phyloP scores from a whole-genome alignment of 495 filamentous ascomycete genomes.

The Pseudoneurospora amorphoporcata region DNA sequence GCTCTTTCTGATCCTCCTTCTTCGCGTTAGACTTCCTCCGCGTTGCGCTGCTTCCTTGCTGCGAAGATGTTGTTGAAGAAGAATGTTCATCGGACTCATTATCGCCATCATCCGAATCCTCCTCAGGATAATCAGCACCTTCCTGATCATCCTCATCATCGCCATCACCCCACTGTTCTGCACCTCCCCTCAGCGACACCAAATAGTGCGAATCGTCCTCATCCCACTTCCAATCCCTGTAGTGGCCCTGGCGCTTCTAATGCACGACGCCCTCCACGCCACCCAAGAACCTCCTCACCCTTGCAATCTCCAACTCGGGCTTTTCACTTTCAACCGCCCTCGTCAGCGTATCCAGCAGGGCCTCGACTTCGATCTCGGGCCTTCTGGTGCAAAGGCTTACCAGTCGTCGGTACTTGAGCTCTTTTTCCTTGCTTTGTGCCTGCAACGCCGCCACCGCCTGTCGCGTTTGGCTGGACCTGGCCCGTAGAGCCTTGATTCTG shows the following conservation, averaged over 20 bases:
- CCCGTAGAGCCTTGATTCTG: constrained; percentile 37
- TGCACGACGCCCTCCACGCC: constrained; percentile 48
- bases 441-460: constrained; percentile 47
- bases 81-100: not conserved
- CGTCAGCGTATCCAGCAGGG: constrained; percentile 48
- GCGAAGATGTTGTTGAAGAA: not conserved
- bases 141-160: not conserved
- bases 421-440: constrained; percentile 52
- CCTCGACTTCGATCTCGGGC: constrained; percentile 52
- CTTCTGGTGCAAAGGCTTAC: constrained; percentile 60
- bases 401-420: constrained; percentile 58
- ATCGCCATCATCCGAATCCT: not conserved
- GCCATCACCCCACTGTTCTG: not conserved
- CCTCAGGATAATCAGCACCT: not conserved
- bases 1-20: too few species aligned
- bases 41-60: too few species aligned
- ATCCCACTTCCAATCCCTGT: not conserved
- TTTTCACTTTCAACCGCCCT: constrained; percentile 66
- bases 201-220: not conserved
- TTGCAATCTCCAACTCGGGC: constrained; percentile 54
- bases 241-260: constrained; percentile 6
- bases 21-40: not conserved
- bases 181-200: not conserved
- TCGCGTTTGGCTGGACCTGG: constrained; percentile 47
- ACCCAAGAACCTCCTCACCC: constrained; percentile 62